A percentile compares a stretch with the other conserved stretches of the same genome.
Conservation (phyloP, 768 basidiomycete genomes). For the Russula earlei region DNA sequence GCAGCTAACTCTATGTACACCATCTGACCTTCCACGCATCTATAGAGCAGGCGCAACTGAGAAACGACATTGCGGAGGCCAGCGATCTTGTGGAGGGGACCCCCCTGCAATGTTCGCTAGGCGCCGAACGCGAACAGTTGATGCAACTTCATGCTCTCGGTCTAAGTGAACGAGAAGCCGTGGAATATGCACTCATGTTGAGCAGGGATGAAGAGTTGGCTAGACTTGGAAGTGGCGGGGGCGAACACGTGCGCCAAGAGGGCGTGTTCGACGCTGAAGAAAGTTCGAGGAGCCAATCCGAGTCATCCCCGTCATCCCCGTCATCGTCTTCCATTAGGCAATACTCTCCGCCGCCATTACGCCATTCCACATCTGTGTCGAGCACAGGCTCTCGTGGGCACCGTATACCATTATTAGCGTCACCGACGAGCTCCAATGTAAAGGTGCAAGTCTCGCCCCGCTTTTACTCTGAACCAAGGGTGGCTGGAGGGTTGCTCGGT, state of each 20-base stretch:
- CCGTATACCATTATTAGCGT: conserved; percentile 17
- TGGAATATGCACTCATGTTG: conserved; percentile 78
- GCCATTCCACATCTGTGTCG: conserved; percentile 22
- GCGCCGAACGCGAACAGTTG: conserved; percentile 49
- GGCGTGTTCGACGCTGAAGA: conserved; percentile 47
- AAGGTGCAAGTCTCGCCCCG: conserved; percentile 48
- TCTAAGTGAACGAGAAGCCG: conserved; percentile 60
- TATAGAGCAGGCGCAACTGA: conserved; percentile 55
- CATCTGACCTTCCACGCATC: neutral
- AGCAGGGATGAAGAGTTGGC: conserved; percentile 62
- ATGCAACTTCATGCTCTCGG: conserved; percentile 53
- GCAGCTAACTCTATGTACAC: neutral
- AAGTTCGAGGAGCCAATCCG: conserved; percentile 5
- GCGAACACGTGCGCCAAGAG: conserved; percentile 30
- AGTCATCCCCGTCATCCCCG: neutral
- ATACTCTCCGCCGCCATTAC: conserved; percentile 18
- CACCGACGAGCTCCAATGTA: conserved; percentile 33
- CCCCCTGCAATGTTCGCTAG: conserved; percentile 30
- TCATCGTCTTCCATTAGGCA: conserved; percentile 7
- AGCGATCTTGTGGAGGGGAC: conserved; percentile 45
- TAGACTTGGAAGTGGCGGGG: conserved; percentile 15
- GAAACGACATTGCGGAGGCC: conserved; percentile 54
- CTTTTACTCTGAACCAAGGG: conserved; percentile 42
- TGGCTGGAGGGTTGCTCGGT: conserved; percentile 33
- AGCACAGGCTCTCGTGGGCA: conserved; percentile 3